Evolutionary conservation across 495 filamentous ascomycete genomes (phyloP).

Genomic region (Hypoxylon trugodes): DNA sequence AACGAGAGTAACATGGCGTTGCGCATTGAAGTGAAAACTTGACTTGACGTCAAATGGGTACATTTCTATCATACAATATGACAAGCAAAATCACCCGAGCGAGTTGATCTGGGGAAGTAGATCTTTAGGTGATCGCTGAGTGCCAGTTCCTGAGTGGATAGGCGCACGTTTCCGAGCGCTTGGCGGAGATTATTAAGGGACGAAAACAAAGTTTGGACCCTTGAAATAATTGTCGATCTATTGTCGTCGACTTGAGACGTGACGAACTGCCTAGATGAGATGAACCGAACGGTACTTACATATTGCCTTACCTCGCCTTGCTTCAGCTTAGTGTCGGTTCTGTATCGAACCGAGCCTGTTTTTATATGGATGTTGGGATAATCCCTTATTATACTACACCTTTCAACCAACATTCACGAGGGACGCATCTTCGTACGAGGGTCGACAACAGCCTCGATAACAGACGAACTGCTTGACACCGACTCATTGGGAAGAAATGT

Average conservation of each 20-base stretch:
- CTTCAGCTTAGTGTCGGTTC: slow-evolving; percentile 4
- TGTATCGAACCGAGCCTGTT: neutral
- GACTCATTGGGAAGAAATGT: neutral
- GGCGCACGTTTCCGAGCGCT: slow-evolving; percentile 1
- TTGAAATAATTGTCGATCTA: slow-evolving; percentile 9
- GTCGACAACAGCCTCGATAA: neutral
- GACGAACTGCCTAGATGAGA: slow-evolving; percentile 28
- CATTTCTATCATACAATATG: neutral
- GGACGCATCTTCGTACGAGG: too few relatives aligned
- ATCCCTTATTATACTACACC: neutral
- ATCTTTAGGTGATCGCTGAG: slow-evolving; percentile 8
- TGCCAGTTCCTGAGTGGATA: slow-evolving; percentile 2
- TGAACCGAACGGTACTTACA: too few relatives aligned
- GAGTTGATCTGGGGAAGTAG: slow-evolving; percentile 23
- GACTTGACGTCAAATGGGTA: slow-evolving; percentile 1
- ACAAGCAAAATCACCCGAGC: neutral
- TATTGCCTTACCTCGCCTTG: neutral
- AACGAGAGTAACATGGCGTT: slow-evolving; percentile 18
- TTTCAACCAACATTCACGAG: too few relatives aligned
- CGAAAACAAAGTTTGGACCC: slow-evolving; percentile 1
- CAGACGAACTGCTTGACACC: neutral
- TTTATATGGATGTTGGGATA: neutral
- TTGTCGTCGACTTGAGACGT: neutral
- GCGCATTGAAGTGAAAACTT: neutral
- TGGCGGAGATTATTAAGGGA: slow-evolving; percentile 29